Base-by-base conservation (phyloP, 2,329 filamentous ascomycete species). In the Exophiala dermatitidis region DNA sequence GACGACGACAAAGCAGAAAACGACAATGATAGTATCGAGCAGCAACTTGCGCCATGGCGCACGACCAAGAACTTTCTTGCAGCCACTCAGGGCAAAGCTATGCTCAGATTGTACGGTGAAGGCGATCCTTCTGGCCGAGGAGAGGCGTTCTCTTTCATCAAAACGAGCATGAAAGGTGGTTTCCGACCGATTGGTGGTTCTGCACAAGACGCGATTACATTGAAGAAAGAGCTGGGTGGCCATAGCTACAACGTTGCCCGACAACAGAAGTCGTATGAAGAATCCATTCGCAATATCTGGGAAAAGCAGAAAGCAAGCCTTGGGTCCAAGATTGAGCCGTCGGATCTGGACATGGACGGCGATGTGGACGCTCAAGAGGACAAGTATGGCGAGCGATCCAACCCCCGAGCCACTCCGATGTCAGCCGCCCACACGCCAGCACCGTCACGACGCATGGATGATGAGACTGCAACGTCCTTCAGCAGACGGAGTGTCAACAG, bases 151-250 rank as follows among this genome's bases (percentile, higher is more conserved):
- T 96, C 88, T 67, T 96, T 98, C 69, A 90, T 98, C 69, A 90
- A 93, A 66, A 96, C 90, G 0, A 95, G 89, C 1, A 98, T 98
- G 93, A 98, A 98, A 71, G 93, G 93, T 57, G 93, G 93, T 0
- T 98, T 96, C 69, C 88, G 90, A 66, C 86, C 90, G 19, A 81
- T 94, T 29, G 90, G 89, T 19, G 89, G 95, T 68, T 90, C 88
- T 65, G 88, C 90, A 57, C 86, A 89, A 64, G 86, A 90, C 57
- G 88, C 90, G 67, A 82, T 93, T 59, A 88, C 90, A 66, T 87
- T 87, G 10, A 91, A 93, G 64, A 83, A 82, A 60, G 80, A 84
- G 52, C 74, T 78, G 60, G 90, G 90, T 51, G 93, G 93, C 0
- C 93, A 98, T 71, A 90, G 88, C 62, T 98, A 98, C 74, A 98